These are phyloP conservation scores for Fusarium praegraminearum DNA, from an alignment of 2,329 filamentous ascomycete species.

Conservation along the genomic window DNA sequence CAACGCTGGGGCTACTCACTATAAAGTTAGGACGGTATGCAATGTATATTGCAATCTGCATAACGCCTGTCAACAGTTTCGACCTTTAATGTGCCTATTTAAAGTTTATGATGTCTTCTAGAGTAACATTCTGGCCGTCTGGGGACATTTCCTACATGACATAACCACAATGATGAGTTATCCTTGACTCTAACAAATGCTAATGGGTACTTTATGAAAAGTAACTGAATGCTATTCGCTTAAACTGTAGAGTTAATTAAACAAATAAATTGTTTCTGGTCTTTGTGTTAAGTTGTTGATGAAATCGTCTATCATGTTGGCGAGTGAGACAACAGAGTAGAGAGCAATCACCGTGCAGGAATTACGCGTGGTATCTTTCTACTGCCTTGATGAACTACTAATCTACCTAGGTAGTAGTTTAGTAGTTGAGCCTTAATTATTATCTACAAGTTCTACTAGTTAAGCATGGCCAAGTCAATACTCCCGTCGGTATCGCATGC, in stretches of 20 bases:
- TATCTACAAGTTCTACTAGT: neutral
- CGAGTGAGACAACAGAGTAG: neutral
- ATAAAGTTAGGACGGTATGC: neutral
- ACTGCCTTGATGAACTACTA: neutral
- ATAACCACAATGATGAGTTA: neutral
- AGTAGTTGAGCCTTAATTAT: neutral
- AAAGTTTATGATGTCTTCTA: neutral
- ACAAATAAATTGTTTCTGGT: neutral
- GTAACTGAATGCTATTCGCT: neutral
- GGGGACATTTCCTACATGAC: neutral
- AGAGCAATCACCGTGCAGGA: neutral
- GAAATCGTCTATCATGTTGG: neutral
- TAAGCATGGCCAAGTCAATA: neutral
- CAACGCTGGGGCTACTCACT: neutral
- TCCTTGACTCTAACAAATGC: neutral
- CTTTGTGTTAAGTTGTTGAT: neutral
- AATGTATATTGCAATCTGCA: neutral
- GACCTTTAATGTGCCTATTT: neutral
- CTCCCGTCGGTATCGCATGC: constrained; percentile 11
- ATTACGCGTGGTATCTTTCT: neutral
- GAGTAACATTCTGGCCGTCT: neutral
- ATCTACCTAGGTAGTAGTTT: neutral
- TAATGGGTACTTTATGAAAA: neutral
- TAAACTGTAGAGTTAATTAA: neutral
- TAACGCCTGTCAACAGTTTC: neutral